Evolutionary conservation across 1,284 basidiomycete species (phyloP).

Genomic region (Cryptococcus maquisensis): DNA sequence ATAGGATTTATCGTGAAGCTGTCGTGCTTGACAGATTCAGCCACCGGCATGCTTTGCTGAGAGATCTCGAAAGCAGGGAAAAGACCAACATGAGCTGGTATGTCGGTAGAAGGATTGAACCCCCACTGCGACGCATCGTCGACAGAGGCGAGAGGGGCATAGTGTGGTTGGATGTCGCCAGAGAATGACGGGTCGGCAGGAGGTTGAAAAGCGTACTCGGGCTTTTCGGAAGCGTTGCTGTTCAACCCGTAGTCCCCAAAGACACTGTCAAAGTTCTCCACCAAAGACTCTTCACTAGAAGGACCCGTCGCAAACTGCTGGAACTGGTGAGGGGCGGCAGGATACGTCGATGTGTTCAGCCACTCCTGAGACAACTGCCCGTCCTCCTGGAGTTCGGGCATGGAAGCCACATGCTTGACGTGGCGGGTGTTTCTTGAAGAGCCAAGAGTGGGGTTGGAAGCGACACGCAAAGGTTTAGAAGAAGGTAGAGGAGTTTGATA

Average conservation of each 20-base stretch:
- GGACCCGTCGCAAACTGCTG: background rate
- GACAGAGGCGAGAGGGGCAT: background rate
- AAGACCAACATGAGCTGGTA: conserved; percentile 22
- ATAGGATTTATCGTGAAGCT: conserved; percentile 26
- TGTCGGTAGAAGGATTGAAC: background rate
- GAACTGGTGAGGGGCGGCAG: background rate
- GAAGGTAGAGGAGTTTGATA: conserved; percentile 12
- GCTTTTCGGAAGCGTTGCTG: conserved; percentile 9
- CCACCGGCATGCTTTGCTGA: background rate
- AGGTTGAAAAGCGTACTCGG: conserved; percentile 22
- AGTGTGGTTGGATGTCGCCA: conserved; percentile 4
- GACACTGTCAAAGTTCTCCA: conserved; percentile 30
- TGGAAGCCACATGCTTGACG: conserved; percentile 26
- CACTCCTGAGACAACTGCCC: conserved; percentile 7
- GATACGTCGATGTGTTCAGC: conserved; percentile 18
- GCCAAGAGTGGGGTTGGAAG: conserved; percentile 31
- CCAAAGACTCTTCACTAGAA: conserved; percentile 12
- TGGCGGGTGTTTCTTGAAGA: conserved; percentile 15
- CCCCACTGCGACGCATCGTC: background rate
- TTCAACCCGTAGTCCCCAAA: conserved; percentile 27
- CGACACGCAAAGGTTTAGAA: conserved; percentile 20
- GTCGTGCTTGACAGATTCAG: background rate
- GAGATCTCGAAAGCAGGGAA: conserved; percentile 8
- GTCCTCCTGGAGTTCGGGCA: conserved; percentile 37
- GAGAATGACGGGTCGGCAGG: conserved; percentile 1